Evolutionary conservation across 73 alveolate species (phyloP), one percentile per base, ranked within the genome.

Genomic region (Blepharisma japonicum): DNA sequence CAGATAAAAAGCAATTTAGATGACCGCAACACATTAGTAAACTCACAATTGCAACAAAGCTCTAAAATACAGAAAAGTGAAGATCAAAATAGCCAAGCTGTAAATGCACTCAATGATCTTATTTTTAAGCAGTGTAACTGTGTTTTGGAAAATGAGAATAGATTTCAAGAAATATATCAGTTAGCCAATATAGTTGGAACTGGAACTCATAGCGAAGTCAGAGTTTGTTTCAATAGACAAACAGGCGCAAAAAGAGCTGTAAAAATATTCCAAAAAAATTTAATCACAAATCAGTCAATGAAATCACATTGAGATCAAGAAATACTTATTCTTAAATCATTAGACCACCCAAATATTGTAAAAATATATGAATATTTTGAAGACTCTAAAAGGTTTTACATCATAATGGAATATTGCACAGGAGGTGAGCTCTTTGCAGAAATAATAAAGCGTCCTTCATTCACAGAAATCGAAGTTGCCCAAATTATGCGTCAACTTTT

Each of bases 401-500:
- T 92, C 53, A 91, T 83, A 7, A 78, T 90, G 18, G 98, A 92
- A 78, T 72, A 87, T 61, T 71, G 87, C 6, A 54, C 48, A 42
- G 96, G 98, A 18, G 92, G 92, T 9, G 96, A 92, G 78, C 83
- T 92, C n/a, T 89, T 82, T 53, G 93, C 84, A 54, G 55, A 84
- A 71, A 86, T 92, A 45, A 71, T 83, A 48, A 76, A 79, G 45
- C 77, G 87, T 55, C 68, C 68, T 71, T 45, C 45, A 7, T 89
- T 89, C 61, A 77, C 80, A 54, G 98, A 92, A 83, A 55, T 55
- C 74, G 70, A 83, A 48, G 94, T 90, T 2, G 90, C 92, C 6
- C 78, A 86, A 72, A 83, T 89, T 27, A 82, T 92, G 80, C 81
- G 82, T 61, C 88, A 89, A 71, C 55, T 89, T 7, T 81, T 92